Evolutionary conservation across 2,329 filamentous ascomycete genomes (phyloP).

Genomic region (Diaporthe helianthi): DNA sequence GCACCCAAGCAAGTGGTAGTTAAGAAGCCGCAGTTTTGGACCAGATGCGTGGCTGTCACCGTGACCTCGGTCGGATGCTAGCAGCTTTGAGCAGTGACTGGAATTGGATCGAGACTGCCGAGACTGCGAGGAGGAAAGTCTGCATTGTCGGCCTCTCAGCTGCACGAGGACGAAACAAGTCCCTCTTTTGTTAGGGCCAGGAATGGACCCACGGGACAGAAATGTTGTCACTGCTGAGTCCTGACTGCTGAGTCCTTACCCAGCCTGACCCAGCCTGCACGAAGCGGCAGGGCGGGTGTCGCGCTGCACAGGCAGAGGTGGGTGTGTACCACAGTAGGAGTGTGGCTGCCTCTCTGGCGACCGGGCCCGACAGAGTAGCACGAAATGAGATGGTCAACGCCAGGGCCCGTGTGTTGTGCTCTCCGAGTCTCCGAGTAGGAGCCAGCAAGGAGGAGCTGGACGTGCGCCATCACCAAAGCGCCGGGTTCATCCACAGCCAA

Average conservation of each 20-base stretch:
- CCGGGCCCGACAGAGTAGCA: slow-evolving; percentile 19
- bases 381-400: slow-evolving; percentile 22
- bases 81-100: background rate
- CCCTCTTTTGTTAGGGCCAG: background rate
- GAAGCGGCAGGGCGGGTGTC: background rate
- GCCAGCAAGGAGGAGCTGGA: background rate
- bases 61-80: slow-evolving; percentile 4
- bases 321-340: background rate
- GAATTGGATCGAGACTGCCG: background rate
- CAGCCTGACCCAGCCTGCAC: background rate
- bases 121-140: background rate
- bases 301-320: slow-evolving; percentile 1
- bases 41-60: background rate
- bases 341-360: slow-evolving; percentile 1
- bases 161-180: background rate
- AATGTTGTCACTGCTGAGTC: background rate
- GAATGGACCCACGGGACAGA: background rate
- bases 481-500: slow-evolving; percentile 23
- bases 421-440: slow-evolving; percentile 19
- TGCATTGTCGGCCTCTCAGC: background rate
- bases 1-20: background rate
- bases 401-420: slow-evolving; percentile 27
- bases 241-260: too few relatives aligned
- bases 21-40: slow-evolving; percentile 11
- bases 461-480: slow-evolving; percentile 25